Conservation (phyloP, 2,329 filamentous ascomycete species). For the Trichoderma polysporum region DNA sequence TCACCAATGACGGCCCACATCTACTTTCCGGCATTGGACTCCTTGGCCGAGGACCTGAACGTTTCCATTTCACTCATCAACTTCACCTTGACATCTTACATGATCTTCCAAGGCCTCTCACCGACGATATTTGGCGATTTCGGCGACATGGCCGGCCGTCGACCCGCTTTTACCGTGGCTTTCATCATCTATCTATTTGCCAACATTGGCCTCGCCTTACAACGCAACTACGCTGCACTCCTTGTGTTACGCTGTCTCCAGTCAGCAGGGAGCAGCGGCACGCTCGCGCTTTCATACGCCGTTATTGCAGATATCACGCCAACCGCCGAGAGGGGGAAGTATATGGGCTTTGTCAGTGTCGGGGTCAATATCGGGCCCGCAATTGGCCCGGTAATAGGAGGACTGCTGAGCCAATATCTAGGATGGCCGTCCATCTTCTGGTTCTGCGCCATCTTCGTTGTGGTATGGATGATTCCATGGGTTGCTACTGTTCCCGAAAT, state of each 20-base stretch:
- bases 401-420: slow-evolving; percentile 60
- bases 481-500: slow-evolving; percentile 59
- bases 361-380: slow-evolving; percentile 57
- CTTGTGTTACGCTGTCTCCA: slow-evolving; percentile 63
- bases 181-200: slow-evolving; percentile 58
- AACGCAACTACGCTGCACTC: slow-evolving; percentile 57
- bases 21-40: slow-evolving; percentile 46
- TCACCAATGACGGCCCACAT: slow-evolving; percentile 62
- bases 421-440: slow-evolving; percentile 70
- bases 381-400: slow-evolving; percentile 62
- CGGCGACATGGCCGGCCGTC: slow-evolving; percentile 58
- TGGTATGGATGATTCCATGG: slow-evolving; percentile 53
- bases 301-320: slow-evolving; percentile 72
- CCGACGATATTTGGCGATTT: slow-evolving; percentile 63
- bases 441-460: slow-evolving; percentile 60
- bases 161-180: slow-evolving; percentile 60
- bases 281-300: slow-evolving; percentile 68
- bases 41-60: slow-evolving; percentile 40
- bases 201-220: slow-evolving; percentile 60
- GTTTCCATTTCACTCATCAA: slow-evolving; percentile 46
- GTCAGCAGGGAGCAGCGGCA: slow-evolving; percentile 64
- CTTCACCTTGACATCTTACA: slow-evolving; percentile 58
- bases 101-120: slow-evolving; percentile 63
- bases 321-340: slow-evolving; percentile 67
- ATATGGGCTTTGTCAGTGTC: slow-evolving; percentile 65